Evolutionary conservation across 345 rosid genomes (phyloP).

Genomic region (Camelina sativa): DNA sequence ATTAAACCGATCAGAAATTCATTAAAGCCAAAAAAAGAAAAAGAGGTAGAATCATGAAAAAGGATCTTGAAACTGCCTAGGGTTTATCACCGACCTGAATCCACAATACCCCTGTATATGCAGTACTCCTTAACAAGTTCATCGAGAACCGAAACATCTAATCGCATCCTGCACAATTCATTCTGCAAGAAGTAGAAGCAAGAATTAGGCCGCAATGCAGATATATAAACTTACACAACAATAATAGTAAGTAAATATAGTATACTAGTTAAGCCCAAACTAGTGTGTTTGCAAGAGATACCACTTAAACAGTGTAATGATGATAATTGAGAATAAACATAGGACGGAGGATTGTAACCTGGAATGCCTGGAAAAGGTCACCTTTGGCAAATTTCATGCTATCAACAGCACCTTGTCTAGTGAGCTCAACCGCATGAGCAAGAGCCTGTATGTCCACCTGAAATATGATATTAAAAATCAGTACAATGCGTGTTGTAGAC

Average conservation of each 20-base stretch:
- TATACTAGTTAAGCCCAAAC: not conserved
- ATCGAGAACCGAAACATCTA: conserved; percentile 76
- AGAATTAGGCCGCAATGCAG: conserved; percentile 27
- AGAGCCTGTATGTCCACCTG: conserved; percentile 98
- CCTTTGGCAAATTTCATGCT: conserved; percentile 95
- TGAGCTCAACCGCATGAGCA: conserved; percentile 94
- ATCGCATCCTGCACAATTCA: conserved; percentile 87
- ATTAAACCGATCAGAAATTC: conserved; percentile 26
- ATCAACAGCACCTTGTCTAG: conserved; percentile 96
- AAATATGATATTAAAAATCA: conserved; percentile 28
- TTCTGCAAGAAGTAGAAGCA: conserved; percentile 63
- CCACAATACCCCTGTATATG: conserved; percentile 87
- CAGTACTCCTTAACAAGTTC: conserved; percentile 90
- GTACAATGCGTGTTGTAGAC: not conserved
- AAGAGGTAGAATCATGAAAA: conserved; percentile 7
- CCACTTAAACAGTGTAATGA: conserved; percentile 1
- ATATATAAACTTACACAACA: not conserved
- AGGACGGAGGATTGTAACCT: conserved; percentile 51
- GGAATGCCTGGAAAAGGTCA: conserved; percentile 90
- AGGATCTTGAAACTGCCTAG: conserved; percentile 16
- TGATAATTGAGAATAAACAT: not conserved
- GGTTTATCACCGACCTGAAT: conserved; percentile 47
- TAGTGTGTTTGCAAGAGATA: conserved; percentile 6
- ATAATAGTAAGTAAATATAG: not conserved
- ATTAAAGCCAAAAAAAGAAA: conserved; percentile 8